Evolutionary conservation across 1,139 yeast genomes (phyloP).

Genomic region (Nadsonia starkeyi-henricii): DNA sequence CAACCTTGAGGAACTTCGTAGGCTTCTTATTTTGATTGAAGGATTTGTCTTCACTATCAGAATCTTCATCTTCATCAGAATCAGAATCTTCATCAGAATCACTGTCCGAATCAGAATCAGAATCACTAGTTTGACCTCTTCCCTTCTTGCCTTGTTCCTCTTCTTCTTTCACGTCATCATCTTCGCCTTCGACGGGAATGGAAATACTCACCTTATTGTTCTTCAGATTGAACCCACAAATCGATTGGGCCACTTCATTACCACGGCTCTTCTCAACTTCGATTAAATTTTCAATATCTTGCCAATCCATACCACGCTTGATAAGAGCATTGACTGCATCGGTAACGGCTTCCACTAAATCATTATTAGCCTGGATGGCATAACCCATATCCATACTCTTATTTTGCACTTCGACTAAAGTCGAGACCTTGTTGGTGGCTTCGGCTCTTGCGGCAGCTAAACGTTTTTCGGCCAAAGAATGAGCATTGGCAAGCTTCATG

Average conservation of each 20-base stretch:
- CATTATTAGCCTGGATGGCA: constrained; percentile 55
- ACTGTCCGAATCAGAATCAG: constrained; percentile 23
- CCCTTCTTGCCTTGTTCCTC: constrained; percentile 12
- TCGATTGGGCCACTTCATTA: constrained; percentile 47
- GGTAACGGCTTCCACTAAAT: constrained; percentile 59
- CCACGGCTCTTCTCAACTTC: constrained; percentile 54
- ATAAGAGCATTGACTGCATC: constrained; percentile 50
- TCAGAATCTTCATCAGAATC: constrained; percentile 22
- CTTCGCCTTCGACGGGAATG: constrained; percentile 36
- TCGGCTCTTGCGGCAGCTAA: constrained; percentile 64
- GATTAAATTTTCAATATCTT: constrained; percentile 66
- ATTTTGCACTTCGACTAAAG: constrained; percentile 51
- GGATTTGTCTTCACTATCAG: constrained; percentile 15
- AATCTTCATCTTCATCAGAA: constrained; percentile 22
- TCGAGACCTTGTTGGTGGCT: constrained; percentile 55
- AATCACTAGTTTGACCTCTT: no score
- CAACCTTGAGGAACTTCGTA: constrained; percentile 32
- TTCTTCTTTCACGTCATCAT: constrained; percentile 19
- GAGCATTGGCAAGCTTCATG: constrained; percentile 59
- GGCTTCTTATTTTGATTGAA: constrained; percentile 12
- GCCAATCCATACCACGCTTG: constrained; percentile 91
- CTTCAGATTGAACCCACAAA: constrained; percentile 48
- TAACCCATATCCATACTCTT: constrained; percentile 57
- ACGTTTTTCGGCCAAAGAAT: constrained; percentile 58
- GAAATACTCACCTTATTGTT: constrained; percentile 52